A percentile compares a stretch with the other conserved stretches of the same genome.
Conservation (phyloP, 2,329 filamentous ascomycete species). For the Penicillium sp. region DNA sequence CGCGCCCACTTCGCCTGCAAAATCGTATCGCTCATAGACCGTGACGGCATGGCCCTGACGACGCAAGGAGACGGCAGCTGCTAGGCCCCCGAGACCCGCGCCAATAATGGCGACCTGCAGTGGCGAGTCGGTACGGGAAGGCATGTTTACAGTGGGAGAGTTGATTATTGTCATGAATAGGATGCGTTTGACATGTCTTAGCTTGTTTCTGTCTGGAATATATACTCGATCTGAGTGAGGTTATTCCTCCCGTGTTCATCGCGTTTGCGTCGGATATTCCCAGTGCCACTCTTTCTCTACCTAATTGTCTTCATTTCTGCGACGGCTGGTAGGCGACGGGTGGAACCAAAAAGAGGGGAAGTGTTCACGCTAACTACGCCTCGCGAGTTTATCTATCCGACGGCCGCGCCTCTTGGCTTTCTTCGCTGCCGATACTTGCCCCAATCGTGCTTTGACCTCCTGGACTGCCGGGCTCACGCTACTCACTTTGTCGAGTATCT, state of each 20-base stretch:
- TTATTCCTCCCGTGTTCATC: not conserved
- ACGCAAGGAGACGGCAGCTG: slow-evolving; percentile 24
- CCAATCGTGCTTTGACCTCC: slow-evolving; percentile 1
- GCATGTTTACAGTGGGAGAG: slow-evolving; percentile 15
- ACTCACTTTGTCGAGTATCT: slow-evolving; percentile 4
- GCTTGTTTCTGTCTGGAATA: slow-evolving; percentile 2
- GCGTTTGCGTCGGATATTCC: slow-evolving; percentile 4
- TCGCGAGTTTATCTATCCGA: slow-evolving; percentile 27
- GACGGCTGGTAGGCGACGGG: slow-evolving; percentile 15
- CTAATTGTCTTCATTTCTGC: not conserved
- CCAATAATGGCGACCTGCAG: slow-evolving; percentile 30
- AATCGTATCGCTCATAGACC: slow-evolving; percentile 29
- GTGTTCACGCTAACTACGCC: not conserved
- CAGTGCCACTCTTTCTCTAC: not conserved
- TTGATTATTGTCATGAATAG: not conserved
- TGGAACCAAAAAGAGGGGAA: not conserved
- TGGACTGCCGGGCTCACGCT: not conserved
- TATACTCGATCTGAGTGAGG: slow-evolving; percentile 10
- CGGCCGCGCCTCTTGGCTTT: slow-evolving; percentile 21
- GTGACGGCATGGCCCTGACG: slow-evolving; percentile 25
- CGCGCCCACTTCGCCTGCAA: slow-evolving; percentile 26
- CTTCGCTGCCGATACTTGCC: slow-evolving; percentile 19
- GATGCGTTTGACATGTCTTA: not conserved
- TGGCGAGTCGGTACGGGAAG: slow-evolving; percentile 26
- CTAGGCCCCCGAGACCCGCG: slow-evolving; percentile 28